phyloP scores from a whole-genome alignment of 441 rosid species.

The Heliophila coronopifolia region DNA sequence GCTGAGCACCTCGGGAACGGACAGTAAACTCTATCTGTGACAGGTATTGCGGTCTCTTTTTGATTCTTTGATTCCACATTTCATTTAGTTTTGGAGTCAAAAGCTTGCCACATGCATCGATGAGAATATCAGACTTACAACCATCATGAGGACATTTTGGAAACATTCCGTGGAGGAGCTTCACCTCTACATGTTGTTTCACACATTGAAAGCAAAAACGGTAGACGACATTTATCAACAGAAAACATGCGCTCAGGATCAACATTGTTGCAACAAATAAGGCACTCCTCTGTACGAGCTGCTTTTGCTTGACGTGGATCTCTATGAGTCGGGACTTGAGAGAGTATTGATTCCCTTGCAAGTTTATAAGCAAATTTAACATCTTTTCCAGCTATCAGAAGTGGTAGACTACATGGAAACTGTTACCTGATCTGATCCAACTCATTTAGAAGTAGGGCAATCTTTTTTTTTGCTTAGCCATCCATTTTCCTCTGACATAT shows the following conservation, averaged over 20 bases:
- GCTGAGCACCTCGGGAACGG: slow-evolving; percentile 74
- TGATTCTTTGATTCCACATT: slow-evolving; percentile 41
- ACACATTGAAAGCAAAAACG: slow-evolving; percentile 75
- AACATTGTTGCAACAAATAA: slow-evolving; percentile 58
- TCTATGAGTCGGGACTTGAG: slow-evolving; percentile 33
- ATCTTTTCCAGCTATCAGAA: slow-evolving; percentile 42
- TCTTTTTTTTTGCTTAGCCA: slow-evolving; percentile 47
- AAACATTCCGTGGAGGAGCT: slow-evolving; percentile 56
- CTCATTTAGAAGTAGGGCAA: slow-evolving; percentile 37
- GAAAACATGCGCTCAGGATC: slow-evolving; percentile 46
- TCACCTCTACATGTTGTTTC: slow-evolving; percentile 74
- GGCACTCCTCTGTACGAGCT: slow-evolving; percentile 48
- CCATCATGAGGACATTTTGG: slow-evolving; percentile 65
- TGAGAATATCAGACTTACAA: slow-evolving; percentile 47
- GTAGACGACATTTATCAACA: slow-evolving; percentile 55
- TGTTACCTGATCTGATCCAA: slow-evolving; percentile 35
- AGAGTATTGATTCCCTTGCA: slow-evolving; percentile 62
- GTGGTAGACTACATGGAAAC: slow-evolving; percentile 33
- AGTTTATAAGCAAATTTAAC: slow-evolving; percentile 54
- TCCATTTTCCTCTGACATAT: slow-evolving; percentile 49
- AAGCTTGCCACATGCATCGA: slow-evolving; percentile 49
- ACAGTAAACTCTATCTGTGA: slow-evolving; percentile 62
- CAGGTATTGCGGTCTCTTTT: slow-evolving; percentile 66
- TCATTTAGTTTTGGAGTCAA: slow-evolving; percentile 51
- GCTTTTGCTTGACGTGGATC: slow-evolving; percentile 28